A percentile compares a stretch with the other conserved stretches of the same genome.
These are phyloP conservation scores for Urostyla sp. DNA, from an alignment of 73 alveolate species.

Conservation along the genomic window DNA sequence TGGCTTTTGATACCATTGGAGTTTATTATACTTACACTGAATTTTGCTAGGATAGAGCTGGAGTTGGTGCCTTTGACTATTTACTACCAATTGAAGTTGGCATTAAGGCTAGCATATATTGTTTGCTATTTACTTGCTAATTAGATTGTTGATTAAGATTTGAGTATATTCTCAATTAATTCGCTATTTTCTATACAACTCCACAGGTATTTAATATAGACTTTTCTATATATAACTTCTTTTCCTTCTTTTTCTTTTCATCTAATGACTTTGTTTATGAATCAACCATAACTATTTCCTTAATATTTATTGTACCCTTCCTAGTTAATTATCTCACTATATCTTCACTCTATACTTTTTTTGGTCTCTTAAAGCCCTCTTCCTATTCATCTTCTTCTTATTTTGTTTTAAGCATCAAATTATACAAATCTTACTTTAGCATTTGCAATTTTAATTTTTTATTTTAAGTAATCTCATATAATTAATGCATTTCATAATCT, in stretches of 20 bases:
- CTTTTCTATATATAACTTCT: not conserved
- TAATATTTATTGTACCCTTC: not conserved
- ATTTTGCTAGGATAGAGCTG: too few species aligned
- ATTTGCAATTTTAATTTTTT: not conserved
- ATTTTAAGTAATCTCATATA: not conserved
- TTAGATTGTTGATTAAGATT: too few species aligned
- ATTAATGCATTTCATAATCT: constrained; percentile 7
- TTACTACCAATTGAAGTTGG: too few species aligned
- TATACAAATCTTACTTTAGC: constrained; percentile 1
- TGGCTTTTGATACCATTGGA: too few species aligned
- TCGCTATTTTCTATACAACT: not conserved
- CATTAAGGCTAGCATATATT: too few species aligned
- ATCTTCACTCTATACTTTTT: not conserved
- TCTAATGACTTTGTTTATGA: too few species aligned
- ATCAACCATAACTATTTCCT: constrained; percentile 7
- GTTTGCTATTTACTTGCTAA: too few species aligned
- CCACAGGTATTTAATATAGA: constrained; percentile 24
- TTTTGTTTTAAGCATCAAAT: not conserved
- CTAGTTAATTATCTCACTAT: not conserved
- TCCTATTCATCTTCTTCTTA: not conserved
- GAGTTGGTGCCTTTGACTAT: too few species aligned
- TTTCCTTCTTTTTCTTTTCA: too few species aligned
- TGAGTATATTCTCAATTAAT: constrained; percentile 1
- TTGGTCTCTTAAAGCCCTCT: not conserved
- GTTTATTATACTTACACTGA: too few species aligned